Evolutionary conservation across 129 eudicot genomes (phyloP).

Genomic region (Logfia minima): DNA sequence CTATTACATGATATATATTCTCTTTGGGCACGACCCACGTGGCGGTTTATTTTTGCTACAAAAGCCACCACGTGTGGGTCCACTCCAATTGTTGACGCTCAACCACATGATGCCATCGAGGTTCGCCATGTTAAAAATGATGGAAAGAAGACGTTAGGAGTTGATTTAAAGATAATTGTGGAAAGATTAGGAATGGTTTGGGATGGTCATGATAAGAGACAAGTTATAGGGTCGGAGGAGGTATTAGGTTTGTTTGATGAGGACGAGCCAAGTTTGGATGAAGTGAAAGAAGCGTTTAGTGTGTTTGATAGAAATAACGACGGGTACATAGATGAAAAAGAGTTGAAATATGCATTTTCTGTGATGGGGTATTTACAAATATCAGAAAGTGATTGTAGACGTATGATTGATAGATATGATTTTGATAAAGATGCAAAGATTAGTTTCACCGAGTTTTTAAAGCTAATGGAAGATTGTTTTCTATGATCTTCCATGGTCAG

Average conservation of each 20-base stretch:
- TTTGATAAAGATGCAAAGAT: slow-evolving; percentile 46
- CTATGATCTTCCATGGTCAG: slow-evolving; percentile 24
- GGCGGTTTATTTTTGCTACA: slow-evolving; percentile 27
- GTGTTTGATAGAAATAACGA: slow-evolving; percentile 60
- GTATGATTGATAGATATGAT: slow-evolving; percentile 57
- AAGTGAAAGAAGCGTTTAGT: slow-evolving; percentile 59
- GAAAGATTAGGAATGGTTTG: slow-evolving; percentile 45
- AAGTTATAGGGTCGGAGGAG: slow-evolving; percentile 28
- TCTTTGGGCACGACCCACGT: slow-evolving; percentile 36
- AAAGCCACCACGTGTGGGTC: not conserved
- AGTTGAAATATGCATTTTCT: slow-evolving; percentile 38
- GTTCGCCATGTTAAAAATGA: not conserved
- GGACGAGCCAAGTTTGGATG: slow-evolving; percentile 56
- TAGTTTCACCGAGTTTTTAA: slow-evolving; percentile 58
- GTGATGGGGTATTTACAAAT: slow-evolving; percentile 41
- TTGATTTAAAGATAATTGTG: slow-evolving; percentile 44
- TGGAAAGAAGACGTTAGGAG: slow-evolving; percentile 23
- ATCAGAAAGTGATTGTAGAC: slow-evolving; percentile 41
- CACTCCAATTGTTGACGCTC: not conserved
- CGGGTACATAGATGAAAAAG: slow-evolving; percentile 60
- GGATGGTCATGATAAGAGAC: slow-evolving; percentile 23
- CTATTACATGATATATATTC: slow-evolving; percentile 28
- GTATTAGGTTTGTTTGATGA: slow-evolving; percentile 43
- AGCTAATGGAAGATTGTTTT: slow-evolving; percentile 46
- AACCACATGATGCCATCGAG: not conserved